Conservation (phyloP, 2,329 filamentous ascomycete genomes). For the Aspergillus melleus region DNA sequence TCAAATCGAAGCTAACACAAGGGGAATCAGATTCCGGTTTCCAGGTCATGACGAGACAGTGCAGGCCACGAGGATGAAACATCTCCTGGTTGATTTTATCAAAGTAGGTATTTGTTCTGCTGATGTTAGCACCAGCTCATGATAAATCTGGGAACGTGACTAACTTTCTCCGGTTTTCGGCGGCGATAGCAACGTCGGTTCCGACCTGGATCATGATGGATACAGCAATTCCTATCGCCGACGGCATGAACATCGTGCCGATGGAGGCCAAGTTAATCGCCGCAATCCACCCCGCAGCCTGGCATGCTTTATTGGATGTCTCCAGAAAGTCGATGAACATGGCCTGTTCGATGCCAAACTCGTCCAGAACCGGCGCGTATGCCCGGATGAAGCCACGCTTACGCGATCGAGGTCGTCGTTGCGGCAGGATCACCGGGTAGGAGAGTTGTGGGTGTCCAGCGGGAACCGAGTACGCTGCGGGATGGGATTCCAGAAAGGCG, state of each 20-base stretch:
- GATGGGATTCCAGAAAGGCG: slow-evolving; percentile 16
- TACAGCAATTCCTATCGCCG: slow-evolving; percentile 44
- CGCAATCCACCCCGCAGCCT: slow-evolving; percentile 40
- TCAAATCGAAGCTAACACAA: slow-evolving; percentile 33
- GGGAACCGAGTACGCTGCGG: slow-evolving; percentile 10
- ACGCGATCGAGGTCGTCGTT: slow-evolving; percentile 38
- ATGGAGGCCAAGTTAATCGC: slow-evolving; percentile 45
- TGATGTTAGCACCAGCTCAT: slow-evolving; percentile 18
- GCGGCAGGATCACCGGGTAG: slow-evolving; percentile 42
- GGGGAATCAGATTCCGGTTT: slow-evolving; percentile 42
- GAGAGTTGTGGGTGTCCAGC: slow-evolving; percentile 17
- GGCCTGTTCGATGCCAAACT: slow-evolving; percentile 36
- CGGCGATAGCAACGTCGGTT: slow-evolving; percentile 44
- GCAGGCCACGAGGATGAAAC: slow-evolving; percentile 59
- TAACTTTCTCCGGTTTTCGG: slow-evolving; percentile 33
- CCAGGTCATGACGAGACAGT: slow-evolving; percentile 57
- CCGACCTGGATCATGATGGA: slow-evolving; percentile 47
- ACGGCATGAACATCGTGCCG: slow-evolving; percentile 41
- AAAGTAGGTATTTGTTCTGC: slow-evolving; percentile 53
- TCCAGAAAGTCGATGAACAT: slow-evolving; percentile 41
- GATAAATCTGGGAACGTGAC: background rate
- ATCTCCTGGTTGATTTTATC: slow-evolving; percentile 57
- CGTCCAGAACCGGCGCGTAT: slow-evolving; percentile 38
- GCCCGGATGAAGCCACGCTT: slow-evolving; percentile 41
- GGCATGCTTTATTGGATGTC: slow-evolving; percentile 39